Conservation (phyloP, 2,329 filamentous ascomycete species). For the Fusarium sp. region DNA sequence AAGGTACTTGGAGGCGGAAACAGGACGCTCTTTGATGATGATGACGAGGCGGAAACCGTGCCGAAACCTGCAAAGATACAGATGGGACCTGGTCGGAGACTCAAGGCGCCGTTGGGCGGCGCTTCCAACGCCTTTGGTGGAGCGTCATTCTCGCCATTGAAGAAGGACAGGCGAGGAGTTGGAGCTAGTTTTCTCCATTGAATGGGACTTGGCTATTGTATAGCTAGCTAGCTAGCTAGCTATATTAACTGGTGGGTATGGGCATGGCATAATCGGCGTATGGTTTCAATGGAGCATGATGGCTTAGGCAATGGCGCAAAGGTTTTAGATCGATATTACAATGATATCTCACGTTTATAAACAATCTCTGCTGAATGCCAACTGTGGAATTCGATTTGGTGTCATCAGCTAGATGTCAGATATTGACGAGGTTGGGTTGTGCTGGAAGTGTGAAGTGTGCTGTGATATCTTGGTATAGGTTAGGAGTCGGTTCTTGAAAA, state of each 20-base stretch:
- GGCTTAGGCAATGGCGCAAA: constrained; percentile 12
- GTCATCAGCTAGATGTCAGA: too few relatives aligned
- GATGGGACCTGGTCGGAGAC: constrained; percentile 41
- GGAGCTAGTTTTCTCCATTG: constrained; percentile 68
- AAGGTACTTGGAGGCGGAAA: constrained; percentile 72
- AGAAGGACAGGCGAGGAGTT: constrained; percentile 71
- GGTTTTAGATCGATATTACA: not conserved
- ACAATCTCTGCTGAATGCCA: not conserved
- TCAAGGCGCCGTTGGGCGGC: constrained; percentile 52
- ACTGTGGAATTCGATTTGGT: not conserved
- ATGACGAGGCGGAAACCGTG: constrained; percentile 61
- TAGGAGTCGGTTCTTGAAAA: constrained; percentile 1
- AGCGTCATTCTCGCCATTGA: constrained; percentile 74
- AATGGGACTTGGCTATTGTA: not conserved
- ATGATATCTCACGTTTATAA: not conserved
- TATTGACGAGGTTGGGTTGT: too few relatives aligned
- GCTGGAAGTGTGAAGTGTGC: too few relatives aligned
- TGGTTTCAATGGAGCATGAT: constrained; percentile 5
- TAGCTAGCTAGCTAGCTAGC: not conserved
- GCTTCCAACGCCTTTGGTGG: constrained; percentile 60
- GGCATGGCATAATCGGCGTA: constrained; percentile 36
- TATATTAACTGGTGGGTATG: not conserved
- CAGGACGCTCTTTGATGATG: constrained; percentile 76
- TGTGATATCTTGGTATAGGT: constrained; percentile 1
- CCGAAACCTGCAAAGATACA: constrained; percentile 48